Base-by-base conservation (phyloP, 148 eudicot genomes). In the Fagopyrum homotropicum region DNA sequence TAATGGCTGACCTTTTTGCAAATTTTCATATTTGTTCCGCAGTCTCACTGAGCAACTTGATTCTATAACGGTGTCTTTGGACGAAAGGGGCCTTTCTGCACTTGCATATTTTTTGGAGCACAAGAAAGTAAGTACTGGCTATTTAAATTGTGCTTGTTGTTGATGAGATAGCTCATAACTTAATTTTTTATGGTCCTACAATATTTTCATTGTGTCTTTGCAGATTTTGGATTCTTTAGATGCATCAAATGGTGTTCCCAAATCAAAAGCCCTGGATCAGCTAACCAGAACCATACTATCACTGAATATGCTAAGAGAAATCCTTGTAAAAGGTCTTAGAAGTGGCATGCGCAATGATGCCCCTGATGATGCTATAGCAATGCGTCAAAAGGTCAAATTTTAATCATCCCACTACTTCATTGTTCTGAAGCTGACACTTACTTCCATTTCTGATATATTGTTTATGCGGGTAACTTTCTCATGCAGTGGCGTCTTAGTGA, bases 331-430 rank as follows among this genome's bases (percentile, higher is more conserved):
- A 77, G 96, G 98, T 72, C 98, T 95, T 77, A 87, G 85, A 73
- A 95, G 98, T 81, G 98, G 98, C 73, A 83, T 95, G 64, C 90
- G 98, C 9, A 92, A 95, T 82, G 98, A 95, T 80, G 98, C 96
- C 56, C 76, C 97, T 73, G 98, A 95, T 90, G 75, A 88, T 73
- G 89, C 98, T 55, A 90, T 92, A 78, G 97, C 97, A 79, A 92
- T 95, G 93, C 98, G 98, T 73, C 98, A 95, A 85, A 95, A 90
- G 98, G 98, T 86, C 68, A 64, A 17, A 19, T 51, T 26, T 10
- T 72, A 22, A 74, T 16, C 56, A 56, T 52, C 17, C 59, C 47
- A 54, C 70, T 16, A 43, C 2, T 17, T 30, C 40, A 11, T 73
- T 69, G 68, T 26, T 60, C 77, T 75, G 40, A 50, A 60, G 49